These are phyloP conservation scores for Colletotrichum incanum DNA, from an alignment of 2,329 filamentous ascomycete species.

Conservation along the genomic window DNA sequence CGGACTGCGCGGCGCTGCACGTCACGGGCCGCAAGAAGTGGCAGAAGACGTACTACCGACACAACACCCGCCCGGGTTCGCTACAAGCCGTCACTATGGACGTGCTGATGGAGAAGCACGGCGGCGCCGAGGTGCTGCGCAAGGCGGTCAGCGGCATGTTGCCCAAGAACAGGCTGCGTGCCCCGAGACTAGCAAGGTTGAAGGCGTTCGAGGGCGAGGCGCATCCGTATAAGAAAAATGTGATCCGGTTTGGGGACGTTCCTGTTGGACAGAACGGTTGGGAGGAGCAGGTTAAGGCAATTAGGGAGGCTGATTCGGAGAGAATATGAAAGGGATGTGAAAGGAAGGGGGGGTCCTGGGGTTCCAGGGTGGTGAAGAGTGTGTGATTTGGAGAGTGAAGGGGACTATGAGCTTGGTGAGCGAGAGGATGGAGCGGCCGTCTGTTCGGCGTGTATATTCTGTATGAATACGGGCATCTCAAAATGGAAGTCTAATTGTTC, in stretches of 20 bases:
- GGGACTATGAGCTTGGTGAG: neutral
- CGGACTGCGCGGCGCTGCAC: slow-evolving; percentile 88
- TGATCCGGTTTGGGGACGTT: slow-evolving; percentile 80
- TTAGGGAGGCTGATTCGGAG: slow-evolving; percentile 65
- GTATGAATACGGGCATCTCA: slow-evolving; percentile 44
- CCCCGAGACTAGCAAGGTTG: slow-evolving; percentile 87
- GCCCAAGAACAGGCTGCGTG: slow-evolving; percentile 94
- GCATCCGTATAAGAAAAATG: slow-evolving; percentile 93
- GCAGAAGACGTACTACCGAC: slow-evolving; percentile 96
- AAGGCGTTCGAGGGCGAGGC: slow-evolving; percentile 96
- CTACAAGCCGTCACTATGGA: slow-evolving; percentile 95
- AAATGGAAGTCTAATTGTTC: slow-evolving; percentile 28
- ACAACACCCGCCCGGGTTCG: slow-evolving; percentile 91
- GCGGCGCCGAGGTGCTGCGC: slow-evolving; percentile 90
- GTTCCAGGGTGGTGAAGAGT: neutral
- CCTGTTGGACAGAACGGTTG: slow-evolving; percentile 69
- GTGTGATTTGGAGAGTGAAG: neutral
- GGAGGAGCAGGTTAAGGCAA: slow-evolving; percentile 65
- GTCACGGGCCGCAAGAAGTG: slow-evolving; percentile 92
- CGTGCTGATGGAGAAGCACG: slow-evolving; percentile 92
- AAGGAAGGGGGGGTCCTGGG: neutral
- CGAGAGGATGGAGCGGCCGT: slow-evolving; percentile 15
- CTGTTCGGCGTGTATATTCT: slow-evolving; percentile 43
- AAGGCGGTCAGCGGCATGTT: slow-evolving; percentile 97
- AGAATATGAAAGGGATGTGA: slow-evolving; percentile 60